These are phyloP conservation scores for Porpolomopsis calyptriformis DNA, from an alignment of 768 basidiomycete genomes.

Conservation along the genomic window DNA sequence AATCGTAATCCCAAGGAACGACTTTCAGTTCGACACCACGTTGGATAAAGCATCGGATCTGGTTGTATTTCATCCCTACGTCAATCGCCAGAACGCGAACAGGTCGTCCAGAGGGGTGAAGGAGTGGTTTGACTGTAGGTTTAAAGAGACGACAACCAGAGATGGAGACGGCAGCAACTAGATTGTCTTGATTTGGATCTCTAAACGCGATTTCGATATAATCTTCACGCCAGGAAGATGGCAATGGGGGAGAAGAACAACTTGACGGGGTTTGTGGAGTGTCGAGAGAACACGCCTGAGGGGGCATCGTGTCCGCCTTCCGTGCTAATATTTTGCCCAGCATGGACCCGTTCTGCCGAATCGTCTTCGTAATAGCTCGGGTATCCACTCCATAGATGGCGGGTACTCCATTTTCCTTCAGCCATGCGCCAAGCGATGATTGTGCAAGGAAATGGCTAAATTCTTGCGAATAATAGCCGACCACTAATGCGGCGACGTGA, in stretches of 20 bases:
- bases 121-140: conserved; percentile 41
- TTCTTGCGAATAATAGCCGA: conserved; percentile 89
- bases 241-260: conserved; percentile 42
- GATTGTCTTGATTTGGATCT: conserved; percentile 82
- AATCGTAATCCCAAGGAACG: conserved; percentile 95
- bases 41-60: conserved; percentile 88
- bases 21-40: conserved; percentile 95
- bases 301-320: conserved; percentile 33
- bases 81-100: conserved; percentile 86
- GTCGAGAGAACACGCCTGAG: conserved; percentile 17
- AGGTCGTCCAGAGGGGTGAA: conserved; percentile 70
- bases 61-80: conserved; percentile 99
- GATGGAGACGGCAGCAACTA: conserved; percentile 85
- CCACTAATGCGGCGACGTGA: conserved; percentile 83
- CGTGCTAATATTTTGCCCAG: conserved; percentile 75
- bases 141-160: conserved; percentile 55
- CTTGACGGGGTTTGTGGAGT: conserved; percentile 34
- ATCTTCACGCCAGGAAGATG: conserved; percentile 67
- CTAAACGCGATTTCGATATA: conserved; percentile 74
- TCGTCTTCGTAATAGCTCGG: conserved; percentile 89
- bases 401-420: conserved; percentile 89
- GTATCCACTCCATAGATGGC: conserved; percentile 96
- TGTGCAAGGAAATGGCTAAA: conserved; percentile 91
- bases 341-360: conserved; percentile 90
- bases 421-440: conserved; percentile 83